phyloP scores from a whole-genome alignment of 495 filamentous ascomycete species.

The Penicillium odoratum region DNA sequence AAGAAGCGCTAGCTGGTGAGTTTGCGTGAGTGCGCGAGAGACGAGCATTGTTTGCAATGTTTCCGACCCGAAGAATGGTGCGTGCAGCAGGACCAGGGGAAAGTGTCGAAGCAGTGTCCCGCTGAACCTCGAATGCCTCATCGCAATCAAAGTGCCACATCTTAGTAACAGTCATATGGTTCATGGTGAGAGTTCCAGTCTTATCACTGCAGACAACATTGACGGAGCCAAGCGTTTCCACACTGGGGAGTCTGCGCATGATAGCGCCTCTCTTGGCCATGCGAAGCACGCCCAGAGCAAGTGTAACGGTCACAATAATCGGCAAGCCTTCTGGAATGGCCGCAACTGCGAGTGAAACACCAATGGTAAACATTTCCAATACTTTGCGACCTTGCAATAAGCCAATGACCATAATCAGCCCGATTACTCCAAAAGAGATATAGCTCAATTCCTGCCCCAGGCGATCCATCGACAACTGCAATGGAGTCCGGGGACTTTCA shows the following conservation, averaged over 20 bases:
- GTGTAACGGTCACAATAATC: conserved; percentile 96
- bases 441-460: conserved; percentile 93
- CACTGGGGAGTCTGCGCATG: conserved; percentile 90
- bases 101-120: conserved; percentile 58
- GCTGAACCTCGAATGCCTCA: conserved; percentile 70
- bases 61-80: conserved; percentile 83
- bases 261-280: conserved; percentile 95
- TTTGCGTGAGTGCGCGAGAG: conserved; percentile 62
- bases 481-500: conserved; percentile 87
- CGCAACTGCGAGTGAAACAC: conserved; percentile 92
- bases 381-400: conserved; percentile 84
- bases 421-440: conserved; percentile 94
- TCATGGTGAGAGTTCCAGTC: conserved; percentile 92
- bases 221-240: conserved; percentile 96
- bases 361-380: conserved; percentile 96
- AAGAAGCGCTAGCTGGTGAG: conserved; percentile 64
- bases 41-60: conserved; percentile 93
- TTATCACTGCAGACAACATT: conserved; percentile 99
- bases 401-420: conserved; percentile 83
- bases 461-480: conserved; percentile 96
- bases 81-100: conserved; percentile 70
- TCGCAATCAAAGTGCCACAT: conserved; percentile 86
- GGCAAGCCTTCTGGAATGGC: conserved; percentile 97
- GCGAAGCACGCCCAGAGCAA: conserved; percentile 88
- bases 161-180: conserved; percentile 97